These are phyloP conservation scores for Phytophthora brassicae DNA, from an alignment of 352 stramenopile genomes.

Conservation along the genomic window DNA sequence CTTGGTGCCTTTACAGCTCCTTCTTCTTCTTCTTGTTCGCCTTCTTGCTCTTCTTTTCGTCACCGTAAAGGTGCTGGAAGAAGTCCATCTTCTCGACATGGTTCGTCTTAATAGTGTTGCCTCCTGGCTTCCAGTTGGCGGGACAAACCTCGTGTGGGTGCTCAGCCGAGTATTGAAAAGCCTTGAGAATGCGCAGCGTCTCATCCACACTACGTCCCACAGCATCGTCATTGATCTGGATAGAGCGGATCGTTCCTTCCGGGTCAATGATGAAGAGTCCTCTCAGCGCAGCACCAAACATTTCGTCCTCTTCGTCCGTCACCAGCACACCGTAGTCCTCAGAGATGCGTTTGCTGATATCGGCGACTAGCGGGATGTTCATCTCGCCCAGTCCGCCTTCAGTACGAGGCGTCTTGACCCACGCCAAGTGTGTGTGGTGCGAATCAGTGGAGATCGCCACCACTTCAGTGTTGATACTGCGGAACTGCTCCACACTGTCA, in stretches of 20 bases:
- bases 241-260: slow-evolving; percentile 78
- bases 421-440: slow-evolving; percentile 85
- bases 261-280: slow-evolving; percentile 87
- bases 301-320: slow-evolving; percentile 80
- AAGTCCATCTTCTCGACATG: slow-evolving; percentile 84
- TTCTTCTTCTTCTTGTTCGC: slow-evolving; percentile 51
- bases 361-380: slow-evolving; percentile 79
- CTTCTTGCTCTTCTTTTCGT: slow-evolving; percentile 39
- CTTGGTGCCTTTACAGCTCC: slow-evolving; percentile 33
- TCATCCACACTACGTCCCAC: slow-evolving; percentile 83
- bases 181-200: slow-evolving; percentile 83
- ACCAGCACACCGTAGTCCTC: slow-evolving; percentile 85
- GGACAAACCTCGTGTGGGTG: slow-evolving; percentile 86
- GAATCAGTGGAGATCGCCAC: slow-evolving; percentile 84
- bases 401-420: slow-evolving; percentile 77
- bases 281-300: slow-evolving; percentile 72
- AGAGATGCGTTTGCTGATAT: slow-evolving; percentile 86
- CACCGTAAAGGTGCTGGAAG: slow-evolving; percentile 81
- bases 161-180: slow-evolving; percentile 74
- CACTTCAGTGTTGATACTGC: slow-evolving; percentile 77
- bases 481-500: slow-evolving; percentile 69
- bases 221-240: slow-evolving; percentile 86
- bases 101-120: slow-evolving; percentile 85
- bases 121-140: slow-evolving; percentile 84
- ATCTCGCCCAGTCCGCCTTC: slow-evolving; percentile 81